A percentile compares a stretch with the other conserved stretches of the same genome.
Conservation (phyloP, 1,139 yeast genomes). For the Pichia sp. region DNA sequence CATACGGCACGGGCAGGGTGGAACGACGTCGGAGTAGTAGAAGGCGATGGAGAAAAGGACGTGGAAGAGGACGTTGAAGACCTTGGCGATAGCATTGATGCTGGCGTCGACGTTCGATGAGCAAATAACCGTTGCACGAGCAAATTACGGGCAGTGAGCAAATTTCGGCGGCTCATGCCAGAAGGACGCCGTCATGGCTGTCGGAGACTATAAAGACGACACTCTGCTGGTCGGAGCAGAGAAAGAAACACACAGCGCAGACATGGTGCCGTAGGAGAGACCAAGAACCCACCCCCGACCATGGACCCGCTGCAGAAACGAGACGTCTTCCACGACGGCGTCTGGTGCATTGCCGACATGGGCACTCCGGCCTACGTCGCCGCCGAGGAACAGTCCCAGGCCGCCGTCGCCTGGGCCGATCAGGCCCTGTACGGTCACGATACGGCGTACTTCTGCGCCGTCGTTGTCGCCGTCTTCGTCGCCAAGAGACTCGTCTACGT, state of each 20-base stretch:
- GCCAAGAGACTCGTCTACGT: slow-evolving; percentile 39
- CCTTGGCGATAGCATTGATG: too few relatives aligned
- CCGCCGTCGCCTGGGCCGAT: slow-evolving; percentile 37
- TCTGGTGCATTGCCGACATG: slow-evolving; percentile 45
- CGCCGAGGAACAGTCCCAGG: slow-evolving; percentile 36
- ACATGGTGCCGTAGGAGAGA: too few relatives aligned
- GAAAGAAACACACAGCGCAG: too few relatives aligned
- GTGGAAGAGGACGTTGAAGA: too few relatives aligned
- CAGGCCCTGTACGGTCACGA: slow-evolving; percentile 43
- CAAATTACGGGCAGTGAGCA: background rate
- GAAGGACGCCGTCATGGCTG: too few relatives aligned
- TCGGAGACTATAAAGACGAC: too few relatives aligned
- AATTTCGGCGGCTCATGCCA: background rate
- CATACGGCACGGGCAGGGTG: too few relatives aligned
- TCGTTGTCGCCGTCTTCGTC: slow-evolving; percentile 37
- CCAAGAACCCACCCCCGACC: too few relatives aligned
- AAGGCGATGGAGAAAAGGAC: too few relatives aligned
- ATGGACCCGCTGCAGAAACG: slow-evolving; percentile 3
- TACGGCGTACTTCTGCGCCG: slow-evolving; percentile 43
- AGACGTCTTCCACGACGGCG: slow-evolving; percentile 32
- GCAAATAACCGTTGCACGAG: background rate
- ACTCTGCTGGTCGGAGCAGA: too few relatives aligned
- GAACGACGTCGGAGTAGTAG: too few relatives aligned
- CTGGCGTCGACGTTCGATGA: background rate
- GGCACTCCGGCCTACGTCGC: slow-evolving; percentile 31